Conservation (phyloP, 2,329 filamentous ascomycete genomes). For the Cucurbitaria berberidis region DNA sequence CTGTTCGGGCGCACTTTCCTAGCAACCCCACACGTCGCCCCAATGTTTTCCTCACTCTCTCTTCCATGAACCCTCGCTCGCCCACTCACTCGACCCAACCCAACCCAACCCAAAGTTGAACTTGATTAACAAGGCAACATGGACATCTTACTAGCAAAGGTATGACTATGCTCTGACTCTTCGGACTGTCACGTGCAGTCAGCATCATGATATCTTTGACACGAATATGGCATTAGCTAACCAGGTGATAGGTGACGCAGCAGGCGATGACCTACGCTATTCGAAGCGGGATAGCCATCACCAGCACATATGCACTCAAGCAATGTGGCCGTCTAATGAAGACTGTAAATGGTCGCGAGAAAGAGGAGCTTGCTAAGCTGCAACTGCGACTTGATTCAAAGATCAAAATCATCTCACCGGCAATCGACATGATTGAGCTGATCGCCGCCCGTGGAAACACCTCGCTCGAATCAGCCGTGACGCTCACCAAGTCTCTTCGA, state of each 20-base stretch:
- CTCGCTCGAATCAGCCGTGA: slow-evolving; percentile 82
- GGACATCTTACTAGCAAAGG: slow-evolving; percentile 72
- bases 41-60: slow-evolving; percentile 3
- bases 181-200: slow-evolving; percentile 1
- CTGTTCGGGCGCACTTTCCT: neutral
- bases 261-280: slow-evolving; percentile 95
- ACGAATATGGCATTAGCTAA: slow-evolving; percentile 7
- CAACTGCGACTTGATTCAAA: slow-evolving; percentile 81
- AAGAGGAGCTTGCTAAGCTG: slow-evolving; percentile 73
- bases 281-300: slow-evolving; percentile 80
- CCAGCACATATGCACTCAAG: slow-evolving; percentile 81
- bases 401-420: slow-evolving; percentile 89
- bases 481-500: slow-evolving; percentile 80
- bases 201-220: neutral
- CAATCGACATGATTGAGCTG: slow-evolving; percentile 90
- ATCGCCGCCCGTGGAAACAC: slow-evolving; percentile 80
- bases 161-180: slow-evolving; percentile 40
- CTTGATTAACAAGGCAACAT: slow-evolving; percentile 57
- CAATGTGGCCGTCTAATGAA: slow-evolving; percentile 81
- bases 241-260: slow-evolving; percentile 63
- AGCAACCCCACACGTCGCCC: neutral
- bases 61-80: slow-evolving; percentile 1
- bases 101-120: slow-evolving; percentile 4
- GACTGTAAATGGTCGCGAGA: slow-evolving; percentile 70
- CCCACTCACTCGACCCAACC: too few species aligned